Conservation (phyloP, 2,329 filamentous ascomycete species). For the Xylaria arbuscula region DNA sequence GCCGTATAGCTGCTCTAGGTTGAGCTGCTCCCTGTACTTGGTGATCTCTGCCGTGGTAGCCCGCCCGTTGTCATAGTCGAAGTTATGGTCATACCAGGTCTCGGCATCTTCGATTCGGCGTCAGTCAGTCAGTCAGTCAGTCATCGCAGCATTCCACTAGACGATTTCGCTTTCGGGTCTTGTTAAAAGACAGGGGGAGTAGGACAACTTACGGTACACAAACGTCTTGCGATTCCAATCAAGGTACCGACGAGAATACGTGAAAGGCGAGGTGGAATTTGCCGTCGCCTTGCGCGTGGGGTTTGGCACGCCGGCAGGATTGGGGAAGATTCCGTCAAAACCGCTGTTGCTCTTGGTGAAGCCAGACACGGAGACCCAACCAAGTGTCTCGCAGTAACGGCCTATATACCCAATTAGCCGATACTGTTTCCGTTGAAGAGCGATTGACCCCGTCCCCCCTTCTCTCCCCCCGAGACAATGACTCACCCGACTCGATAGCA, state of each 20-base stretch:
- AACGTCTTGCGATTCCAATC: conserved; percentile 77
- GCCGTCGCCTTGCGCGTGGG: conserved; percentile 55
- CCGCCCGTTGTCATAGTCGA: conserved; percentile 62
- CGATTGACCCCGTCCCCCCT: no score
- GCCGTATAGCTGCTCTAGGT: conserved; percentile 67
- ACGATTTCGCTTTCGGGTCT: neutral
- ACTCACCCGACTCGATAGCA: conserved; percentile 64
- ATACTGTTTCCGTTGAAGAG: neutral
- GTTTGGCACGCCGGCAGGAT: conserved; percentile 54
- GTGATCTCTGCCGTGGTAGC: conserved; percentile 63
- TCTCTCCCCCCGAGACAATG: neutral
- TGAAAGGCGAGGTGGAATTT: conserved; percentile 53
- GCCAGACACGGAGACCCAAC: conserved; percentile 73
- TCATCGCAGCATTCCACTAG: neutral
- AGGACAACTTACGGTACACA: conserved; percentile 58
- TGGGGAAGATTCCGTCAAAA: conserved; percentile 50
- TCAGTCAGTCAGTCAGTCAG: conserved; percentile 16
- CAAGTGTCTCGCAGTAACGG: conserved; percentile 75
- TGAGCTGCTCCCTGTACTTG: conserved; percentile 61
- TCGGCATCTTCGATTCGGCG: conserved; percentile 54
- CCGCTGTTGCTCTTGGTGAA: conserved; percentile 61
- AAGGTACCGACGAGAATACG: conserved; percentile 70
- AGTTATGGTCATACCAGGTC: conserved; percentile 59
- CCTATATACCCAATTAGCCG: conserved; percentile 50
- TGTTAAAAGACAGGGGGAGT: neutral